Evolutionary conservation across 75 land plant species (phyloP).

Genomic region (Selaginella moellendorffii): DNA sequence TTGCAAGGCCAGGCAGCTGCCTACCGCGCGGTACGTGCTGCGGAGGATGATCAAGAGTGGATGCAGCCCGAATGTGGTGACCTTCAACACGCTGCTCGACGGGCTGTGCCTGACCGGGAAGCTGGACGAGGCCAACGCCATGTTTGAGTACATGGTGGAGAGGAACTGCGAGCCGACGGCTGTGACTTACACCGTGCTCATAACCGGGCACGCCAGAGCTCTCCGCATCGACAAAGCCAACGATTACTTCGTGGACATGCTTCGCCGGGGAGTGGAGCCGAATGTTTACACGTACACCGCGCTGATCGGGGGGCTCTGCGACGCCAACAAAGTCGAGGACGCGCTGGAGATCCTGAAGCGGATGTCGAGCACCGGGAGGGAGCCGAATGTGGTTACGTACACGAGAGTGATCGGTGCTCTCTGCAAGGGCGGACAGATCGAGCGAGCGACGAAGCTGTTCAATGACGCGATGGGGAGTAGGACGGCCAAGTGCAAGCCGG

Average conservation of each 20-base stretch:
- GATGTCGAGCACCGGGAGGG: neutral
- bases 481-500: slow-evolving; percentile 21
- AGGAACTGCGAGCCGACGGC: neutral
- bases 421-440: slow-evolving; percentile 12
- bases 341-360: neutral
- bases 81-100: neutral
- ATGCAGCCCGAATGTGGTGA: neutral
- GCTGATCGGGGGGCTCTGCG: neutral
- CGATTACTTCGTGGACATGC: neutral
- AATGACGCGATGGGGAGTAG: slow-evolving; percentile 40
- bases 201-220: neutral
- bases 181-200: neutral
- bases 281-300: neutral
- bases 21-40: neutral
- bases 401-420: neutral
- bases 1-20: neutral
- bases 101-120: neutral
- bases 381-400: neutral
- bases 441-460: slow-evolving; percentile 28
- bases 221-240: neutral
- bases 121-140: neutral
- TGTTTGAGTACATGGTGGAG: neutral
- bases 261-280: neutral
- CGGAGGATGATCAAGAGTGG: neutral
- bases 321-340: neutral